Base-by-base conservation (phyloP, 495 filamentous ascomycete species). In the Symbiotaphrina buchneri region DNA sequence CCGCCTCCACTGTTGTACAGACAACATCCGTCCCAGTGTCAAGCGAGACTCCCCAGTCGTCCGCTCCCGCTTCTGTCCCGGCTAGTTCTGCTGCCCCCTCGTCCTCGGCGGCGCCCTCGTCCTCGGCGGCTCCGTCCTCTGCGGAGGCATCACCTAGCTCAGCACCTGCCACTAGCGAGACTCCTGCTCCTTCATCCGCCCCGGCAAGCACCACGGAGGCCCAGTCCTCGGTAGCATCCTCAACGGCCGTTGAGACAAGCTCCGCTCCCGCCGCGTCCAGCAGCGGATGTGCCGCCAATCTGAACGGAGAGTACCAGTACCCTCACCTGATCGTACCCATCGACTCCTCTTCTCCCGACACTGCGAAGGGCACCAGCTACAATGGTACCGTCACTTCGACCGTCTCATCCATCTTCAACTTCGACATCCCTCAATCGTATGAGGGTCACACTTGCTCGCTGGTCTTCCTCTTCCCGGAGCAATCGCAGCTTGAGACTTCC, bases 311-410 rank as follows among this genome's bases (percentile, higher is more conserved):
- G 6, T 36, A 15, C 22, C 30, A 37, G 27, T 69, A 52, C 43
- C 74, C 75, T 10, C 65, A 74, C 44, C 52, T 80, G 31, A 74
- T 80, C 36, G 44, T 80, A 18, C 67, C 68, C 1, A 49, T 79
- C 26, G 57, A 72, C 53, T 63, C 60, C 3, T 42, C 55, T n/a
- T 38, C 51, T 21, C 66, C 72, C 3, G 41, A 59, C 39, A 47
- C 36, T 0, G 54, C 70, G 2, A 41, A 46, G 10, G 70, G 68
- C 6, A 69, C 61, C 10, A 52, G 50, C 0, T 58, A 49, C 44
- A 64, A 61, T 34, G 70, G 68, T 21, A 53, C 57, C 5, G 49
- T 75, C 18, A 57, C 56, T 3, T 41, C 56, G 3, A 61, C 55
- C 16, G 48, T 68, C 35, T 72, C 70, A 21, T 61, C 56, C 11